Evolutionary conservation across 495 filamentous ascomycete species (phyloP).

Genomic region (Penicillium mononematosum): DNA sequence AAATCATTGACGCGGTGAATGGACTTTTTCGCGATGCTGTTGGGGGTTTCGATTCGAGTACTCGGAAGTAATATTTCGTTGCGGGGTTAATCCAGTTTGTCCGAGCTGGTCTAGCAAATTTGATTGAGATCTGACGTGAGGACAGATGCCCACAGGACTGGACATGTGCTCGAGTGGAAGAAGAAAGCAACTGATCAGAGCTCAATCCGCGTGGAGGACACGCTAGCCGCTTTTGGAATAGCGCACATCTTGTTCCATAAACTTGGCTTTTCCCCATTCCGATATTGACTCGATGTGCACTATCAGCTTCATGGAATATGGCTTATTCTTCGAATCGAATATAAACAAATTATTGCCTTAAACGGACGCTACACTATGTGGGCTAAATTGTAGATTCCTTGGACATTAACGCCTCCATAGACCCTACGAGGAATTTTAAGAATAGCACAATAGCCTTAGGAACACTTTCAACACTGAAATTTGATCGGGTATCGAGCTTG

Average conservation of each 20-base stretch:
- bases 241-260: not conserved
- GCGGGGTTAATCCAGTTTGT: not conserved
- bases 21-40: slow-evolving; percentile 7
- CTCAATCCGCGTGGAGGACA: slow-evolving; percentile 12
- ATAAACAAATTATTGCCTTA: not conserved
- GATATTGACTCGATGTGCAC: not conserved
- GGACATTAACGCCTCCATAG: not conserved
- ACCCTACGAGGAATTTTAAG: not conserved
- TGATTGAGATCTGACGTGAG: not conserved
- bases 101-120: not conserved
- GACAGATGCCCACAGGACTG: slow-evolving; percentile 1
- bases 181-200: slow-evolving; percentile 8
- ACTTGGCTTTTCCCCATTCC: not conserved
- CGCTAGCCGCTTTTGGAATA: slow-evolving; percentile 7
- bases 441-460: not conserved
- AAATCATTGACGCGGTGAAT: slow-evolving; percentile 19
- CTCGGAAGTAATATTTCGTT: not conserved
- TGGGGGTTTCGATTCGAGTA: not conserved
- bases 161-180: not conserved
- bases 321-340: not conserved
- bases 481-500: slow-evolving; percentile 9
- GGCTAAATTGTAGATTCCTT: not conserved
- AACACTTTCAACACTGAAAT: not conserved
- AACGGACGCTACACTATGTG: not conserved
- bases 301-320: not conserved